phyloP scores from a whole-genome alignment of 768 basidiomycete genomes.

The Hirschioporus abietinus region DNA sequence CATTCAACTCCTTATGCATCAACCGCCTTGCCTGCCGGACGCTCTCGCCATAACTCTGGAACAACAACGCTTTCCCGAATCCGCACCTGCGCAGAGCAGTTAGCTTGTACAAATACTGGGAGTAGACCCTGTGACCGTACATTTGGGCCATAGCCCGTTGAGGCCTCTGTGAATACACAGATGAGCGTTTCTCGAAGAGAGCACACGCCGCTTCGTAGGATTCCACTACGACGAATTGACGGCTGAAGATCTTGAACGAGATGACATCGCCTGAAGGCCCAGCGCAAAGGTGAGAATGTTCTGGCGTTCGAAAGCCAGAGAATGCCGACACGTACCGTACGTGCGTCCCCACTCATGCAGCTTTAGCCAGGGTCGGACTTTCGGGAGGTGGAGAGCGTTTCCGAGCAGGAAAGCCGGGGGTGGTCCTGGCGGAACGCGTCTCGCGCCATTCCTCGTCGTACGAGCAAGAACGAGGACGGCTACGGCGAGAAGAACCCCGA shows the following conservation, averaged over 20 bases:
- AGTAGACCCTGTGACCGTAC: background rate
- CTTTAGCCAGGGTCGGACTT: slow-evolving; percentile 3
- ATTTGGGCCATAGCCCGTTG: slow-evolving; percentile 9
- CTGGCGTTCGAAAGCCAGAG: background rate
- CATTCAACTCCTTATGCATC: background rate
- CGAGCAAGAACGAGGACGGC: background rate
- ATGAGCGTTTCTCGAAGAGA: slow-evolving; percentile 14
- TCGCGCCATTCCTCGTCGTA: background rate
- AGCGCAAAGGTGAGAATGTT: background rate
- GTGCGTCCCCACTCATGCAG: background rate
- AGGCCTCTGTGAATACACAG: slow-evolving; percentile 14
- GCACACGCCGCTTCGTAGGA: slow-evolving; percentile 12
- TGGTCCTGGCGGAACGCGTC: background rate
- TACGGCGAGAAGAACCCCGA: background rate
- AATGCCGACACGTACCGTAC: background rate
- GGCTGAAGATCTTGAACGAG: slow-evolving; percentile 12
- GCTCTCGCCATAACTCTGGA: background rate
- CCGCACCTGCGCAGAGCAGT: background rate
- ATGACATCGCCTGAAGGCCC: slow-evolving; percentile 12
- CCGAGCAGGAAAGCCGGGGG: background rate
- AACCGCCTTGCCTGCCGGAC: background rate
- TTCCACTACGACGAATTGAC: slow-evolving; percentile 12
- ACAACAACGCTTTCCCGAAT: background rate
- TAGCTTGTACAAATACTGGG: background rate
- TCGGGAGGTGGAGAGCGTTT: slow-evolving; percentile 1